Base-by-base conservation (phyloP, 2,329 filamentous ascomycete genomes). In the Cyphellophora europaea region DNA sequence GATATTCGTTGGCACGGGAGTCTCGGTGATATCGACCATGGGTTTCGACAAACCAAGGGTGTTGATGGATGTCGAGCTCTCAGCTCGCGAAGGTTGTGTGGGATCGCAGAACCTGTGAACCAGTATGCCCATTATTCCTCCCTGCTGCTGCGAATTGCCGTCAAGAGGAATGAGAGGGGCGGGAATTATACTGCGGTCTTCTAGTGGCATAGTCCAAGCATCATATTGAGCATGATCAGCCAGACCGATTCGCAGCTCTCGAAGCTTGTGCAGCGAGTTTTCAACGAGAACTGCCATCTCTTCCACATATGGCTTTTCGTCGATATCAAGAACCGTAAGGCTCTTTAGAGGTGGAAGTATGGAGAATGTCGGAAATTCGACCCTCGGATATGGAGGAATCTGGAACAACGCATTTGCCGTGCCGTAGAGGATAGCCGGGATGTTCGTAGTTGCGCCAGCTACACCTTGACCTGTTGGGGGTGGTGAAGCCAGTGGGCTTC, bases 361-460 rank as follows among this genome's bases (percentile, higher is more conserved):
- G 29, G 82, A 89, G 49, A 91, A 82, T 2, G 81, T 86, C 1
- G 84, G 84, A 47, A 82, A 81, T 57, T 89, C 82, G 16, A 86
- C 78, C 35, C 72, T 67, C 46, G 66, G 68, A 37, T 73, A 67
- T 17, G 69, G 52, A 40, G 37, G 51, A 17, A 50, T 53, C 25
- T 38, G 50, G 23, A 47, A 44, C 5, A 49, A 32, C 19, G 49
- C 41, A 15, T 27, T 35, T 17, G 37, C 34, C 32, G 43, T 38
- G n/a, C 39, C 40, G 31, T 39, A 16, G 35, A 42, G 38, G 34
- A 51, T 38, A 33, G 48, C 19, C 13, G 45, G 44, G 12, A 49
- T 31, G 21, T 44, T 41, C 28, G 38, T 35, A 15, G 37, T 32
- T 18, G 45, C 37, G 15, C 33, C 32, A 13, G 40, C 35, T 15